phyloP scores from a whole-genome alignment of 345 rosid genomes.

The Citrus trifoliata region DNA sequence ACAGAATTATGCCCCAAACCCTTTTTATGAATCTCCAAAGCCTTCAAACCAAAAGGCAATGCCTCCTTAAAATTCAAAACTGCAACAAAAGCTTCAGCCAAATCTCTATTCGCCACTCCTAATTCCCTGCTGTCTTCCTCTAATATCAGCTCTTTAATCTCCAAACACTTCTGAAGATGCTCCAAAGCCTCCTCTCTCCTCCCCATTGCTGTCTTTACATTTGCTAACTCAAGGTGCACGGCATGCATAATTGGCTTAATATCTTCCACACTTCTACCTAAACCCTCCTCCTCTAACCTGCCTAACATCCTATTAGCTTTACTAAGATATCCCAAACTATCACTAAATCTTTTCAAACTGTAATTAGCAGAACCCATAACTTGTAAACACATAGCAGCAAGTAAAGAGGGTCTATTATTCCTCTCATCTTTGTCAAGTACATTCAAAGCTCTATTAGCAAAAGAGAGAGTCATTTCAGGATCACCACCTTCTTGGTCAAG shows the following conservation, averaged over 20 bases:
- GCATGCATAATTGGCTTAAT: slow-evolving; percentile 71
- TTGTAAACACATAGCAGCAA: slow-evolving; percentile 73
- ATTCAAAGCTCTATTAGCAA: slow-evolving; percentile 65
- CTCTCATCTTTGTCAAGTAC: slow-evolving; percentile 48
- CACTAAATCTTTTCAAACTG: slow-evolving; percentile 67
- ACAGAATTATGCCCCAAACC: slow-evolving; percentile 71
- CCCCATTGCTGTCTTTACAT: slow-evolving; percentile 88
- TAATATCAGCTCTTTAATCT: slow-evolving; percentile 68
- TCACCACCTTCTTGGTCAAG: slow-evolving; percentile 86
- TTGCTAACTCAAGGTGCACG: slow-evolving; percentile 71
- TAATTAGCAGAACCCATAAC: slow-evolving; percentile 73
- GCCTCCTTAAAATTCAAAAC: slow-evolving; percentile 89
- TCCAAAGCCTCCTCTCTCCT: slow-evolving; percentile 86
- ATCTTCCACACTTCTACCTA: slow-evolving; percentile 35
- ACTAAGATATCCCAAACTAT: slow-evolving; percentile 74
- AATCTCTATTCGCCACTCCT: slow-evolving; percentile 65
- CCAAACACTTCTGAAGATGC: slow-evolving; percentile 68
- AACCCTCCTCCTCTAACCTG: slow-evolving; percentile 55
- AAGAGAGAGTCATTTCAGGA: slow-evolving; percentile 62
- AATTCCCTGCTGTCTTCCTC: slow-evolving; percentile 75
- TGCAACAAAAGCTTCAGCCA: slow-evolving; percentile 81
- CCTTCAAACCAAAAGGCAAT: slow-evolving; percentile 63
- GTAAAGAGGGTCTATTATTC: slow-evolving; percentile 37
- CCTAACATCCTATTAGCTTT: slow-evolving; percentile 66
- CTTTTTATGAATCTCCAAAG: slow-evolving; percentile 69